phyloP scores from a whole-genome alignment of 2,329 filamentous ascomycete genomes.

The Allantophomopsis cytisporea region DNA sequence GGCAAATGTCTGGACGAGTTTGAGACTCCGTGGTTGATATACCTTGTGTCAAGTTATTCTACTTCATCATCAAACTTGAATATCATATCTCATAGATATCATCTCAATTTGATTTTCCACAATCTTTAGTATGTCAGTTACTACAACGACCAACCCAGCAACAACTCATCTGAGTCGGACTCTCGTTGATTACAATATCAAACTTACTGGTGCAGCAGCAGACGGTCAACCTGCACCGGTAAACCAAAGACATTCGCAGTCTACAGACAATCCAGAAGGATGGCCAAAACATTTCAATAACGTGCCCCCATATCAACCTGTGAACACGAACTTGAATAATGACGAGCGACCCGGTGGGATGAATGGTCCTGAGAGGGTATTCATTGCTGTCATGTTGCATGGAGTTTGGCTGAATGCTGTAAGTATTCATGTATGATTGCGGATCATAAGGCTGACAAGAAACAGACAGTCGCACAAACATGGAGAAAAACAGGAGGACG shows the following conservation, averaged over 20 bases:
- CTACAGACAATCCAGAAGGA: not conserved
- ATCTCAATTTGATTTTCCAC: not conserved
- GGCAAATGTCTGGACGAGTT: not conserved
- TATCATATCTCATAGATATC: not conserved
- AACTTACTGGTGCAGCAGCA: not conserved
- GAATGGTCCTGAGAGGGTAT: not conserved
- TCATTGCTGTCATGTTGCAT: not conserved
- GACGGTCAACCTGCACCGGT: not conserved
- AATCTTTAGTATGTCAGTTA: slow-evolving; percentile 1
- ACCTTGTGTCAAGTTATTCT: no score
- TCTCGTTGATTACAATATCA: not conserved
- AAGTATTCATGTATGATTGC: not conserved
- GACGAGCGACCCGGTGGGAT: not conserved
- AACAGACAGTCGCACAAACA: not conserved
- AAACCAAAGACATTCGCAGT: not conserved
- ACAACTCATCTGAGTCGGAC: not conserved
- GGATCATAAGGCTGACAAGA: not conserved
- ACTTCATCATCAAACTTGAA: not conserved
- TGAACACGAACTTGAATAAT: not conserved
- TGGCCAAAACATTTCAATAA: not conserved
- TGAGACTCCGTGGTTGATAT: not conserved
- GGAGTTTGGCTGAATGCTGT: not conserved
- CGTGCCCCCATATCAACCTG: not conserved
- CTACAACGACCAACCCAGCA: not conserved
- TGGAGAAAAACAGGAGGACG: not conserved